phyloP scores from a whole-genome alignment of 78 protist genomes.

The Chrysochromulina tobinii region DNA sequence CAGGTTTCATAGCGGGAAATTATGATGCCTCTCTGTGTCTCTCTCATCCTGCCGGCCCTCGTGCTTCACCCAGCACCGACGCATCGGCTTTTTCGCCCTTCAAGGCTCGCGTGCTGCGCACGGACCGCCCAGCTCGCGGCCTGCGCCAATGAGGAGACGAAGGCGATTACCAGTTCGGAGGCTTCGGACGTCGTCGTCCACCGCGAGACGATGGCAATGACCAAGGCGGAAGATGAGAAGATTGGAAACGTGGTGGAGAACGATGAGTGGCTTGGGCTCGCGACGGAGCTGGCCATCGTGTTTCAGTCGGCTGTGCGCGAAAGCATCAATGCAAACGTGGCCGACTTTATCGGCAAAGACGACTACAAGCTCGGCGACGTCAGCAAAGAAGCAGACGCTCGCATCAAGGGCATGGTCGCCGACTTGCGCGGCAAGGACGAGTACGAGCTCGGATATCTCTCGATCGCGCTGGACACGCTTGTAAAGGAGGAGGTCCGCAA shows the following conservation, averaged over 20 bases:
- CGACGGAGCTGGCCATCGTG: background rate
- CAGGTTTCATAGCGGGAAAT: too few species aligned
- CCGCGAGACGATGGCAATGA: background rate
- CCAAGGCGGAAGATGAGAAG: background rate
- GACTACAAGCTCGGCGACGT: conserved; percentile 15
- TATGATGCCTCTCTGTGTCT: too few species aligned
- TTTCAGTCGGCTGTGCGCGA: background rate
- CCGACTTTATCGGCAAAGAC: conserved; percentile 13
- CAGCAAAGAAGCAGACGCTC: background rate
- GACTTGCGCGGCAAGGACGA: background rate
- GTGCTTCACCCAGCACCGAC: too few species aligned
- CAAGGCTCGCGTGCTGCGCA: too few species aligned
- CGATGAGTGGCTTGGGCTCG: background rate
- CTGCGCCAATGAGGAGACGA: too few species aligned
- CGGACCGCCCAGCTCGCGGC: too few species aligned
- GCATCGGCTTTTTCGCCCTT: too few species aligned
- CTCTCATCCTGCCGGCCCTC: too few species aligned
- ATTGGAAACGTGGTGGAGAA: background rate
- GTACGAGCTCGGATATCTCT: conserved; percentile 13
- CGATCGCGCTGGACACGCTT: background rate
- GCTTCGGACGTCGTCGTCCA: too few species aligned
- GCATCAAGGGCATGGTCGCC: conserved; percentile 8
- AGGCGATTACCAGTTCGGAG: too few species aligned
- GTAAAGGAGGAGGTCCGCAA: background rate
- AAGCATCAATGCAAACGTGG: background rate